Conservation (phyloP, 306 rosid genomes). For the Pyrus betulifolia region DNA sequence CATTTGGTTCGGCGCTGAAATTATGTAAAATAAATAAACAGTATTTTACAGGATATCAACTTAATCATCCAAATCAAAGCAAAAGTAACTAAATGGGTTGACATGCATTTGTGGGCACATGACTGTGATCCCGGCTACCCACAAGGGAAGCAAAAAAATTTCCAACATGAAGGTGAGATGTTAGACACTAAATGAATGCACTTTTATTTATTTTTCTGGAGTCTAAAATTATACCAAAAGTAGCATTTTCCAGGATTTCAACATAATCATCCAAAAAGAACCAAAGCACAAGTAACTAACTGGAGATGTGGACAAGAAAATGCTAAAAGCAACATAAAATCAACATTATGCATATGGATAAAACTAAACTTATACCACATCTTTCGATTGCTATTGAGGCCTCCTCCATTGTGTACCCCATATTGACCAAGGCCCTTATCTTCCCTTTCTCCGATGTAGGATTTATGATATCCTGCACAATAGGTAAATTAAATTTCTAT, state of each 20-base stretch:
- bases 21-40: background rate
- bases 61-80: background rate
- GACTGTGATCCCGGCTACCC: background rate
- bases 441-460: constrained; percentile 30
- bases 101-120: background rate
- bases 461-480: constrained; percentile 45
- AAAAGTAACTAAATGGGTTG: background rate
- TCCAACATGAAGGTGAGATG: background rate
- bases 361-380: constrained; percentile 45
- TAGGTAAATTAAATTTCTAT: constrained; percentile 1
- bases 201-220: background rate
- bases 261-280: background rate
- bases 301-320: background rate
- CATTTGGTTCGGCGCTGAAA: no score
- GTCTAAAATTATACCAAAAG: background rate
- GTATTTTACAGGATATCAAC: background rate
- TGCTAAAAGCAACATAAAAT: background rate
- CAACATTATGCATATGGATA: background rate
- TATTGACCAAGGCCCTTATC: constrained; percentile 41
- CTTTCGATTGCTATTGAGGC: constrained; percentile 72
- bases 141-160: background rate
- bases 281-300: background rate
- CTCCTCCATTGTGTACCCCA: constrained; percentile 65
- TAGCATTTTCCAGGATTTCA: background rate
- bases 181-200: background rate